phyloP scores from a whole-genome alignment of 495 filamentous ascomycete genomes.

The Hapsidospora chrysogenum region DNA sequence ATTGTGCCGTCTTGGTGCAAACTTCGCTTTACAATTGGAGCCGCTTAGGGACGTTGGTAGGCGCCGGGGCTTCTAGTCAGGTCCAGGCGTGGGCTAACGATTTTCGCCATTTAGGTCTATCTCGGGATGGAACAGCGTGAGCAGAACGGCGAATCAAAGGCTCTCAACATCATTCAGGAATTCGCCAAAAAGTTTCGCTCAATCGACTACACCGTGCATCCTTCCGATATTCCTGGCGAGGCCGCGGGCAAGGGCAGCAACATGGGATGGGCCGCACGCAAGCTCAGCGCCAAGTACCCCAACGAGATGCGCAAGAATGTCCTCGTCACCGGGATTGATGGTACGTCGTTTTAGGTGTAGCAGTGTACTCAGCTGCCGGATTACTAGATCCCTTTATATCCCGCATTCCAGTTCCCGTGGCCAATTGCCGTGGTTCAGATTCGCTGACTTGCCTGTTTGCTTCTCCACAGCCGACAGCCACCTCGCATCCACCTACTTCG shows the following conservation, averaged over 20 bases:
- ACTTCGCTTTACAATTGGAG: too few relatives aligned
- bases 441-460: slow-evolving; percentile 10
- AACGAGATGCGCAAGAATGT: slow-evolving; percentile 35
- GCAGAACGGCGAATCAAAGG: slow-evolving; percentile 32
- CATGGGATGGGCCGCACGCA: slow-evolving; percentile 44
- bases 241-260: slow-evolving; percentile 55
- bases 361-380: too few relatives aligned
- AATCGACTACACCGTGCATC: slow-evolving; percentile 45
- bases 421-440: slow-evolving; percentile 5
- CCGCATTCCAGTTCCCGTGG: slow-evolving; percentile 1
- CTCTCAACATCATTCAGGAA: slow-evolving; percentile 29
- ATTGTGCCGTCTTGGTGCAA: too few relatives aligned
- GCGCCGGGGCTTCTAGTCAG: too few relatives aligned
- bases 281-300: slow-evolving; percentile 39
- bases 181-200: slow-evolving; percentile 42
- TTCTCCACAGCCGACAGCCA: slow-evolving; percentile 52
- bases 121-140: slow-evolving; percentile 59
- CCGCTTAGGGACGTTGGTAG: too few relatives aligned
- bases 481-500: slow-evolving; percentile 47
- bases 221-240: slow-evolving; percentile 40
- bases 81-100: too few relatives aligned
- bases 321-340: slow-evolving; percentile 53
- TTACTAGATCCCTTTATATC: too few relatives aligned
- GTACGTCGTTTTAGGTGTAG: slow-evolving; percentile 33
- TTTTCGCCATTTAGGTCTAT: slow-evolving; percentile 48